A percentile compares a stretch with the other conserved stretches of the same genome.
Conservation (phyloP, 305 asterid genomes). For the Rubia peregrina region DNA sequence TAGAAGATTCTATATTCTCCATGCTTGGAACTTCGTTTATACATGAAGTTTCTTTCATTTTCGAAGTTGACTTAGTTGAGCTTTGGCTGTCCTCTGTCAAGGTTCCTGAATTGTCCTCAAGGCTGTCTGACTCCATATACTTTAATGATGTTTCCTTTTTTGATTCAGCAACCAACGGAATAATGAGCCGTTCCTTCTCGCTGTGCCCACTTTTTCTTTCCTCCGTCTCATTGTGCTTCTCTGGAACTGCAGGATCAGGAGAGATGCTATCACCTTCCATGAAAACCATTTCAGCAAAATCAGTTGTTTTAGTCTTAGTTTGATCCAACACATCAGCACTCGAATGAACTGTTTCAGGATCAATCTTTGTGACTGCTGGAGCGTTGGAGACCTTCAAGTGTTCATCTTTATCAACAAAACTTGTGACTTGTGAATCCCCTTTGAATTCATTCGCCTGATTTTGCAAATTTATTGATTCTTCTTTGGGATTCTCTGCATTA, state of each 20-base stretch:
- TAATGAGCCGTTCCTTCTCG: neutral
- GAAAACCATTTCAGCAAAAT: neutral
- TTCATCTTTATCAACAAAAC: neutral
- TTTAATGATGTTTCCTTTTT: neutral
- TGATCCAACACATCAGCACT: neutral
- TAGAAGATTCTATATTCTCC: too few species aligned
- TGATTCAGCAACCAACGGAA: neutral
- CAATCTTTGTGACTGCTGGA: neutral
- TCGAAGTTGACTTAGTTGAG: too few species aligned
- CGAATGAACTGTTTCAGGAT: constrained; percentile 3
- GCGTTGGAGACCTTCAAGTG: neutral
- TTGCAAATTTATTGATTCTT: neutral
- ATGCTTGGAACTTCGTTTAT: too few species aligned
- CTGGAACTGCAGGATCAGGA: neutral
- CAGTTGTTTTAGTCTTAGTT: neutral
- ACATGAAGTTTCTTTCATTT: too few species aligned
- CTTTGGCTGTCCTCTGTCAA: too few species aligned
- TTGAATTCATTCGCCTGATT: neutral
- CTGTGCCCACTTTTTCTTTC: constrained; percentile 2
- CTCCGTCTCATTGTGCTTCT: neutral
- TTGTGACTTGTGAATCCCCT: neutral
- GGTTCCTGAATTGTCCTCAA: too few species aligned
- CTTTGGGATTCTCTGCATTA: neutral
- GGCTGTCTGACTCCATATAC: too few species aligned
- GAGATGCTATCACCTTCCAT: neutral